phyloP scores from a whole-genome alignment of 768 basidiomycete species.

The Lentinula edodes region DNA sequence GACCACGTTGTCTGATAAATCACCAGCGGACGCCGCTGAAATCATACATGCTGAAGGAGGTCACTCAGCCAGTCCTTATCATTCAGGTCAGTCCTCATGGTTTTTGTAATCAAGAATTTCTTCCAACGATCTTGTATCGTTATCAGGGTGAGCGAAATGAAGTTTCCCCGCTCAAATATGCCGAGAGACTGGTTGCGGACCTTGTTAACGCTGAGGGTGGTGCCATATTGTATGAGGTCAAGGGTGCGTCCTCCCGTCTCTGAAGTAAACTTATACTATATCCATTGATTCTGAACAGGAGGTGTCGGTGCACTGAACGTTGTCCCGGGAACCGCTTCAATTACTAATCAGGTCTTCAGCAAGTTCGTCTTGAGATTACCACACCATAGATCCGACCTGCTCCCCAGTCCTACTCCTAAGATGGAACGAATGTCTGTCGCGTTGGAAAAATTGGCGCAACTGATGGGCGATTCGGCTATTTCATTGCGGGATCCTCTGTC shows the following conservation, averaged over 20 bases:
- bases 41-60: constrained; percentile 39
- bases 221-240: constrained; percentile 51
- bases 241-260: constrained; percentile 36
- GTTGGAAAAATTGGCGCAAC: constrained; percentile 44
- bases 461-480: constrained; percentile 41
- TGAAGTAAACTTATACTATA: not conserved
- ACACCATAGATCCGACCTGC: constrained; percentile 41
- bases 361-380: constrained; percentile 59
- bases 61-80: constrained; percentile 62
- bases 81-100: constrained; percentile 46
- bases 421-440: constrained; percentile 52
- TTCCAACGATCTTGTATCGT: not conserved
- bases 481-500: constrained; percentile 50
- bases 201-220: constrained; percentile 45
- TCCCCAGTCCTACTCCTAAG: constrained; percentile 25
- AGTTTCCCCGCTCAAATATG: constrained; percentile 47
- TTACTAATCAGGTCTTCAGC: constrained; percentile 57
- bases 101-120: not conserved
- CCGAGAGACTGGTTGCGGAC: constrained; percentile 45
- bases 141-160: constrained; percentile 56
- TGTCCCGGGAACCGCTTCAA: constrained; percentile 48
- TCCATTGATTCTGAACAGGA: constrained; percentile 28
- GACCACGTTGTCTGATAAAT: not conserved
- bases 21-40: constrained; percentile 51
- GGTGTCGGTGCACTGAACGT: constrained; percentile 51